Percentiles rank a stretch among this genome's conserved stretches.
phyloP scores from a whole-genome alignment of 2,329 filamentous ascomycete species.

The Elsinoe necatrix region DNA sequence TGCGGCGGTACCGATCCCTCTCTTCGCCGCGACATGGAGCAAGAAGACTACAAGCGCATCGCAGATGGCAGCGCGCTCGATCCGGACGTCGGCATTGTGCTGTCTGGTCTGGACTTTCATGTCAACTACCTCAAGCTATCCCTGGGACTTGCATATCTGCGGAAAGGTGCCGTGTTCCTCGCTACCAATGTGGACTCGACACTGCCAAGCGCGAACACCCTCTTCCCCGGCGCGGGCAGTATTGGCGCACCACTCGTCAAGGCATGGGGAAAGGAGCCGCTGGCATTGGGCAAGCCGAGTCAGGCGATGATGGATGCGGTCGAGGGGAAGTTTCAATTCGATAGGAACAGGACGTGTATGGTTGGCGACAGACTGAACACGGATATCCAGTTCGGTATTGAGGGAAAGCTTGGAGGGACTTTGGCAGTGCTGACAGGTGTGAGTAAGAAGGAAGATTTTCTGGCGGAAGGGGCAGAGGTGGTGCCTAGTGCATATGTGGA shows the following conservation, averaged over 20 bases:
- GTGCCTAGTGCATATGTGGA: constrained; percentile 80
- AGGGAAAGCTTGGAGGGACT: constrained; percentile 84
- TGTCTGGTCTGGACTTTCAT: constrained; percentile 87
- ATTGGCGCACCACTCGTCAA: constrained; percentile 69
- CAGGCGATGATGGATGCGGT: constrained; percentile 99
- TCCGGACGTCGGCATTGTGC: constrained; percentile 78
- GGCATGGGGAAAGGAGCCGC: constrained; percentile 53
- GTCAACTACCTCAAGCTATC: constrained; percentile 90
- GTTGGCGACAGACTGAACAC: constrained; percentile 89
- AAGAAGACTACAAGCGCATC: constrained; percentile 70
- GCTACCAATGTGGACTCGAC: constrained; percentile 92
- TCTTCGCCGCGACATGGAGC: constrained; percentile 67
- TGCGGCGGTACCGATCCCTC: constrained; percentile 79
- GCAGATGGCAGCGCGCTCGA: constrained; percentile 68
- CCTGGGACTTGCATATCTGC: constrained; percentile 77
- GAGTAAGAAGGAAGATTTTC: constrained; percentile 72
- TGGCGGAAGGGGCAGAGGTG: constrained; percentile 57
- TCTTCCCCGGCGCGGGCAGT: constrained; percentile 88
- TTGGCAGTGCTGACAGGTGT: constrained; percentile 88
- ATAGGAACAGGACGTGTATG: constrained; percentile 84
- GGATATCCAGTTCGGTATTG: constrained; percentile 89
- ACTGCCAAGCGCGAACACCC: constrained; percentile 66
- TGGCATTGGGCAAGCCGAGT: constrained; percentile 85
- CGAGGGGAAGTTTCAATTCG: constrained; percentile 87
- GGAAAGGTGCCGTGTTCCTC: constrained; percentile 72